Base-by-base conservation (phyloP, 2,329 filamentous ascomycete genomes). In the Rutstroemia sp. region DNA sequence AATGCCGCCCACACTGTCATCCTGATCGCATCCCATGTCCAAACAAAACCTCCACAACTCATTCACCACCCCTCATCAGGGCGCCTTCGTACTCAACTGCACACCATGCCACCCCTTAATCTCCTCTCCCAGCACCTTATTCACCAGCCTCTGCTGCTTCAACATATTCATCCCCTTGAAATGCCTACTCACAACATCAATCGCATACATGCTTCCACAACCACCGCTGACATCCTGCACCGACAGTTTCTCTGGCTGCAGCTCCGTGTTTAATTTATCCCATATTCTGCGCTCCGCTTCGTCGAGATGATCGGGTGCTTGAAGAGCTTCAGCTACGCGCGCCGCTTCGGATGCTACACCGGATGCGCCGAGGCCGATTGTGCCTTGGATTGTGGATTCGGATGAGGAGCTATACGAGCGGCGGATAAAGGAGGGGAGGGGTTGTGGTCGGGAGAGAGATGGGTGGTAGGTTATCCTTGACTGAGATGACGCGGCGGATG, bases 131-230 rank as follows among this genome's bases (percentile, higher is more conserved):
- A 95, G 75, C 17, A 86, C 80, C 19, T 81, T 75, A 68, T 92
- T 92, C 51, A 95, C 89, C 73, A 92, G 77, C 58, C 88, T 78
- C 73, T 94, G 89, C 75, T 94, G 89, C 77, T 89, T 89, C 59
- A 95, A 80, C 70, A 92, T 83, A 50, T 76, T 79, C 64, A 83
- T 70, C 48, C 88, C 89, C 54, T 78, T 77, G 72, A 95, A 95
- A 65, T 77, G 79, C 48, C 83, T 77, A 7, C 86, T 88, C 48
- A 83, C 79, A 61, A 94, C 84, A 65, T 92, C 86, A 63, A 95
- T 86, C 56, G 84, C 86, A 73, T 94, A 94, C 89, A 94, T 94
- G 67, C 84, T 88, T 9, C 89, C 89, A 73, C 89, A 95, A 30
- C 89, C 89, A 57, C 89, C 89, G 23, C 86, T 89, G 51, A 94